Evolutionary conservation across 139 green algal genomes (phyloP), one percentile per base, ranked within the genome.

Genomic region (Chlamydomonas urium): DNA sequence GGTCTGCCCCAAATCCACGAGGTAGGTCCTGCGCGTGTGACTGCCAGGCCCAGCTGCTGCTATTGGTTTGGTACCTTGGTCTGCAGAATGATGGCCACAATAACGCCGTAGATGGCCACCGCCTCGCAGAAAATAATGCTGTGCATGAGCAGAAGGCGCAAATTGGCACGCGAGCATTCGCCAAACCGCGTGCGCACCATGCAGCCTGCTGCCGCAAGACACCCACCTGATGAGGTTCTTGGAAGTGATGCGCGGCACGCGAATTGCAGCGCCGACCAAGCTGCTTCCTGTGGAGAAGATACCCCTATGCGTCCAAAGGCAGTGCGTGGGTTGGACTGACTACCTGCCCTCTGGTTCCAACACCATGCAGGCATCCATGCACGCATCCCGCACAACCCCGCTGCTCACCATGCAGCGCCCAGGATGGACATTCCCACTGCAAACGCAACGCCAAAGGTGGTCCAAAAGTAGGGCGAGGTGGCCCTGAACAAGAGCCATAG

Each of bases 111-210:
- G 79, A 99, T 99, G 59, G 96, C 96, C 36, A 97, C 93, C 0
- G 96, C 96, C 71, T 99, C 96, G 73, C 94, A 99, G 83, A 99
- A 99, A 47, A 99, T 99, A 45, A 99, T 87, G 63, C 89, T 96
- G 90, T 65, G 57, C 19, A 4, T 31, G 10, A 19, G 31, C 59
- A 17, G 59, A 4, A 67, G 21, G 59, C 24, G 59, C 28, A 5
- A 35, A 28, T 17, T 50, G 10, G 42, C 42, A 10, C 10, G 10
- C 17, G 42, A 50, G 42, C n/a, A n/a, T n/a, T n/a, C n/a, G n/a
- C n/a, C n/a, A n/a, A n/a, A n/a, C n/a, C n/a, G n/a, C n/a, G n/a
- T n/a, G n/a, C n/a, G n/a, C n/a, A n/a, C n/a, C n/a, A n/a, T n/a
- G n/a, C n/a, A n/a, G n/a, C n/a, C n/a, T n/a, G n/a, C n/a, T n/a